These are phyloP conservation scores for Dichomitus squalens DNA, from an alignment of 1,284 basidiomycete species.

Conservation along the genomic window DNA sequence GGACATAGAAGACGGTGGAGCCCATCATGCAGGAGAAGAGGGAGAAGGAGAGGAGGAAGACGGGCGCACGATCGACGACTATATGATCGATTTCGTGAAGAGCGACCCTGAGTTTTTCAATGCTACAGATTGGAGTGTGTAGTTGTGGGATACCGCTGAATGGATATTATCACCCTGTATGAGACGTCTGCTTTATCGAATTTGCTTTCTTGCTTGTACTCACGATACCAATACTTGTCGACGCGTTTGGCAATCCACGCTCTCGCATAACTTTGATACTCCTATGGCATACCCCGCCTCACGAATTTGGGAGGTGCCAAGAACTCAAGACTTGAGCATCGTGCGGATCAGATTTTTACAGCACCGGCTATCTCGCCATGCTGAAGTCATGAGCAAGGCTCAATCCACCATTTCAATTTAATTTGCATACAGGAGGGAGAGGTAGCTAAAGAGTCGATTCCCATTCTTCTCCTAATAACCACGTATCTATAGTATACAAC, in stretches of 20 bases:
- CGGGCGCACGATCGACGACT: constrained; percentile 79
- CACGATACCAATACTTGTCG: neutral
- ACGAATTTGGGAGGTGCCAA: no score
- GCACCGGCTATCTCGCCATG: no score
- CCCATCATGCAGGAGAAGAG: constrained; percentile 27
- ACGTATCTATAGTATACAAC: no score
- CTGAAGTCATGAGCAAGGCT: no score
- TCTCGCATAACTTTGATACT: no score
- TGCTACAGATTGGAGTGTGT: constrained; percentile 60
- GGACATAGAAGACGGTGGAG: constrained; percentile 25
- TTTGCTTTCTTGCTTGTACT: neutral
- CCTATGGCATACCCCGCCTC: no score
- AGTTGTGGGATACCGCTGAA: neutral
- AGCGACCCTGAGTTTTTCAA: constrained; percentile 79
- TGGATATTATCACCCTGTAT: neutral
- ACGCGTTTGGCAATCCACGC: neutral
- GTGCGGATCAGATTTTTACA: no score
- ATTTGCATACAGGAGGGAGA: no score
- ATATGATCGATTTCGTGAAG: constrained; percentile 82
- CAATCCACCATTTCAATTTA: no score
- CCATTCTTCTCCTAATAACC: no score
- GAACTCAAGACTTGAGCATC: no score
- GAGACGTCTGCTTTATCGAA: neutral
- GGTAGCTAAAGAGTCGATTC: no score
- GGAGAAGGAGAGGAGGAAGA: constrained; percentile 54